Base-by-base conservation (phyloP, 1,139 yeast species). In the Lodderomyces elongisporus region DNA sequence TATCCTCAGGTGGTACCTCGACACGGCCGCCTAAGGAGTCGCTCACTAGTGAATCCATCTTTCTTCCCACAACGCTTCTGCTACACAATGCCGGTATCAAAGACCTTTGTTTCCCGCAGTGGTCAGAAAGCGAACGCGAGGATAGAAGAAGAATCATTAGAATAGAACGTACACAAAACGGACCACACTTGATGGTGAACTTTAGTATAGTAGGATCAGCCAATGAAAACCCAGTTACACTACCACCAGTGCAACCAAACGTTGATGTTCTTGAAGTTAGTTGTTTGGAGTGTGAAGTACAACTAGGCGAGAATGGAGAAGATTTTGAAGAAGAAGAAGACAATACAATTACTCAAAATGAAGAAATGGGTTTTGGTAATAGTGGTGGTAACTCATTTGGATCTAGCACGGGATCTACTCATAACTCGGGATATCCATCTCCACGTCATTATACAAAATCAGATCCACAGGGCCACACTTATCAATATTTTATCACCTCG, bases 141-240 rank as follows among this genome's bases (percentile, higher is more conserved):
- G 82, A 77, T 44, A 60, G 68, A 37, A 59, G 85, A 41, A 60
- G 84, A 43, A 75, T 78, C 21, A 66, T 78, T 9, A 57, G 84
- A 27, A 66, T 78, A 29, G 80, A 77, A 50, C 60, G 81, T 37
- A 53, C 56, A 20, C 83, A 77, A 51, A 49, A 60, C 24, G 74
- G 70, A 1, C 60, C 71, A 20, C 59, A 62, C 35, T 60, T 78
- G 31, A 52, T 56, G 23, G 77, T 71, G 6, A 58, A 63, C 34
- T 77, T 77, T 44, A 58, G 66, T 28, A 70, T 76, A 29, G 64
- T 77, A 30, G 79, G 79, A 1, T 52, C 70, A 34, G 79, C 79
- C 8, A 53, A 58, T 34, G 74, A 70, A 37, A 56, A 73, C 37
- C 75, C 76, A 9, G 55, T 53, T 1, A 50, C 64, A 2, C 44